Conservation (phyloP, 2,329 filamentous ascomycete species). For the Rosellinia necatrix region DNA sequence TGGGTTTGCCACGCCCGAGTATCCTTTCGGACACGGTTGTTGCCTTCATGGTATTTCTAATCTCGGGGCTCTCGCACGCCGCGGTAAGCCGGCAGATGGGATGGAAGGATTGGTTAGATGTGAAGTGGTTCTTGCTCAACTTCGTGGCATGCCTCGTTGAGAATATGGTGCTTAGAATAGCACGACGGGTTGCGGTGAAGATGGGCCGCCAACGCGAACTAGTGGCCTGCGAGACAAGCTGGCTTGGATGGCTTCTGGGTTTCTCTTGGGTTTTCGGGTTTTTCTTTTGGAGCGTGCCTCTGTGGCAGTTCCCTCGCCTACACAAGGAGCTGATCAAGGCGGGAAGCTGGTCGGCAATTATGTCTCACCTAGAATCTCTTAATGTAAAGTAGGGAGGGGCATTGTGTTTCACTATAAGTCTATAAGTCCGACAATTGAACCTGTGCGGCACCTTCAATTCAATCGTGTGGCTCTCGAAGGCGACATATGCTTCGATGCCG, state of each 20-base stretch:
- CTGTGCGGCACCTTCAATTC: too few relatives aligned
- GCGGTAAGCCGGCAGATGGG: neutral
- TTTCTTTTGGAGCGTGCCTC: neutral
- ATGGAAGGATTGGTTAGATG: neutral
- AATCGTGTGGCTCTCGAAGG: constrained; percentile 46
- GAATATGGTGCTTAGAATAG: neutral
- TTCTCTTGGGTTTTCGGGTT: neutral
- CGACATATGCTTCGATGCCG: constrained; percentile 41
- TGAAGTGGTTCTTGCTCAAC: neutral
- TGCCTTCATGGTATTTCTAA: neutral
- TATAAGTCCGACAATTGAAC: too few relatives aligned
- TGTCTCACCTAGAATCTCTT: too few relatives aligned
- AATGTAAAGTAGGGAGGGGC: too few relatives aligned
- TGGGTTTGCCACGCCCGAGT: neutral
- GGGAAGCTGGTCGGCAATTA: neutral
- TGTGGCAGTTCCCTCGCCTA: neutral
- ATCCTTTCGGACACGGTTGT: neutral
- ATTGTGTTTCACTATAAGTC: too few relatives aligned
- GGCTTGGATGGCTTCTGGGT: neutral
- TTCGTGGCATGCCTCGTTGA: neutral
- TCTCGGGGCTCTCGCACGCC: neutral
- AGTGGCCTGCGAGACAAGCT: neutral
- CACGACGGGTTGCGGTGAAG: neutral
- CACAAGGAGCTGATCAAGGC: neutral
- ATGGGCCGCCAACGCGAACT: neutral